Evolutionary conservation across 495 filamentous ascomycete species (phyloP).

Genomic region (Hyaloscypha bicolor): DNA sequence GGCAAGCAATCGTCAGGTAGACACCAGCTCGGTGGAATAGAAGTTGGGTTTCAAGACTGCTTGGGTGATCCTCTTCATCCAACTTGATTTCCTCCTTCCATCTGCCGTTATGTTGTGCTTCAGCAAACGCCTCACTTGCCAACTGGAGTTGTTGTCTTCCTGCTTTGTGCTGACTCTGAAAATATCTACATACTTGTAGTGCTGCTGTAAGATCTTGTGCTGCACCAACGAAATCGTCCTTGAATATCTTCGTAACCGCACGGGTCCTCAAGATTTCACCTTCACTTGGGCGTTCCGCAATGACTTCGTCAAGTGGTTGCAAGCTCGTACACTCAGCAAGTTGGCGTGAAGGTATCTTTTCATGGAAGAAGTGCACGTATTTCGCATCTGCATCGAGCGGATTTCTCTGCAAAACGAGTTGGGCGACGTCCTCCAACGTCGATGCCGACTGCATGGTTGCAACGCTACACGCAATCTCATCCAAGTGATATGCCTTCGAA

Average conservation of each 20-base stretch:
- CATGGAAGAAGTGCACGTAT: constrained; percentile 87
- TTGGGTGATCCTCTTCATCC: constrained; percentile 70
- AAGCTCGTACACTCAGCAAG: constrained; percentile 73
- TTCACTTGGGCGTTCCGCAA: constrained; percentile 60
- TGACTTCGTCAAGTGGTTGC: constrained; percentile 64
- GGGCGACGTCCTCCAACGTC: constrained; percentile 77
- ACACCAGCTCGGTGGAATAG: constrained; percentile 77
- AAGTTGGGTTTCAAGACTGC: constrained; percentile 70
- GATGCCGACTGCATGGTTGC: constrained; percentile 81
- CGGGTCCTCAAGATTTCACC: constrained; percentile 69
- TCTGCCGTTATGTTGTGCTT: constrained; percentile 39
- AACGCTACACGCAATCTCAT: constrained; percentile 80
- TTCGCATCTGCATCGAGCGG: constrained; percentile 67
- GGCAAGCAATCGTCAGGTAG: constrained; percentile 69
- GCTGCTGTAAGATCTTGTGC: constrained; percentile 67
- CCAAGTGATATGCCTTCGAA: constrained; percentile 71
- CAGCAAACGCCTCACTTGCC: constrained; percentile 44
- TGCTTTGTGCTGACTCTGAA: constrained; percentile 45
- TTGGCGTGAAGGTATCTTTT: constrained; percentile 79
- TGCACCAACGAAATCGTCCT: constrained; percentile 70
- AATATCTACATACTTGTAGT: constrained; percentile 58
- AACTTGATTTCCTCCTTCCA: constrained; percentile 57
- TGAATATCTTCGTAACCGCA: constrained; percentile 73
- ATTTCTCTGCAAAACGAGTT: constrained; percentile 67
- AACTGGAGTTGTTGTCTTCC: constrained; percentile 49